Conservation (phyloP, 2,329 filamentous ascomycete species). For the Lachnellula suecica region DNA sequence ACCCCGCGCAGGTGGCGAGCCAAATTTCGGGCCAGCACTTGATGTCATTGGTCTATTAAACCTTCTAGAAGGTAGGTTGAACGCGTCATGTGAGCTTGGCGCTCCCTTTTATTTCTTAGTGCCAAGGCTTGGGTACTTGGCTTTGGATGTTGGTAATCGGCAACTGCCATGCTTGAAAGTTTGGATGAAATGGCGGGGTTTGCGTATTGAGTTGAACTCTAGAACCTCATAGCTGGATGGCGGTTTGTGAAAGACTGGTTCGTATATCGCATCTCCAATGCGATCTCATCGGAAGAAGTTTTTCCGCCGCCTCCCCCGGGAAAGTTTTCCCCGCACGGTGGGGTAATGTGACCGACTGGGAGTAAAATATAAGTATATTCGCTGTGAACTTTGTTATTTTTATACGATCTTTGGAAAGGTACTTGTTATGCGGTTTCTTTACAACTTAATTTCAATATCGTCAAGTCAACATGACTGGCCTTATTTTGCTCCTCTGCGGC, state of each 20-base stretch:
- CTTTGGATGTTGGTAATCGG: neutral
- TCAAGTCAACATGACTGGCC: neutral
- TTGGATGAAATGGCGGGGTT: too few relatives aligned
- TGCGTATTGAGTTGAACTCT: neutral
- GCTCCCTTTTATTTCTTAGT: neutral
- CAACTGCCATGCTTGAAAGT: neutral
- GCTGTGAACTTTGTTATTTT: neutral
- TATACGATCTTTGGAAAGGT: neutral
- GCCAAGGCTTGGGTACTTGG: neutral
- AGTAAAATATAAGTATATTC: neutral
- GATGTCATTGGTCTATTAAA: too few relatives aligned
- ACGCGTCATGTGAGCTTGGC: neutral
- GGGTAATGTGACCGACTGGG: neutral
- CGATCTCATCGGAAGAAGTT: neutral
- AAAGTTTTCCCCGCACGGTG: neutral
- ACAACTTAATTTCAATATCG: neutral
- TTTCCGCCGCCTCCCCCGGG: slow-evolving; percentile 1
- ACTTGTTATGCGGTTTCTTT: neutral
- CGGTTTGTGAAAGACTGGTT: slow-evolving; percentile 2
- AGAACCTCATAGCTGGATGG: neutral
- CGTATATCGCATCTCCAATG: too few relatives aligned
- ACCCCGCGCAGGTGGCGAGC: too few relatives aligned
- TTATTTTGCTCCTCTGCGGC: neutral
- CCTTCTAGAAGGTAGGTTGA: neutral
- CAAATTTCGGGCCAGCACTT: too few relatives aligned